phyloP scores from a whole-genome alignment of 73 alveolate species.

The Diophrys sp. region DNA sequence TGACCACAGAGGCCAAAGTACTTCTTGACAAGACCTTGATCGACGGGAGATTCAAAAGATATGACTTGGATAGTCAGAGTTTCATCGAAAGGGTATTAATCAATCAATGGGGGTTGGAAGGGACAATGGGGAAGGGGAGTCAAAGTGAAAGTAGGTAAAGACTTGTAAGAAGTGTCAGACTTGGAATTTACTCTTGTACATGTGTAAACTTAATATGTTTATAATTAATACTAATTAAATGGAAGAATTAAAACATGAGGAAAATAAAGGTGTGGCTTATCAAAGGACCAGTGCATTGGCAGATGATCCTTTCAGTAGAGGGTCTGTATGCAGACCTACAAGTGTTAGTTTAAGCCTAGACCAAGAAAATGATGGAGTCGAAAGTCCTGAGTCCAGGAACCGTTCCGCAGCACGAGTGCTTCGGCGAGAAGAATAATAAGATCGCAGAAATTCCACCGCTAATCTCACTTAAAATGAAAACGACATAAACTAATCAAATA shows the following conservation, averaged over 20 bases:
- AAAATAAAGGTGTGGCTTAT: too few relatives aligned
- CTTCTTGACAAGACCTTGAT: not conserved
- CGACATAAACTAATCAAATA: too few relatives aligned
- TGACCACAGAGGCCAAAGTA: not conserved
- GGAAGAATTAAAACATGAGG: too few relatives aligned
- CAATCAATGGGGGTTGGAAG: too few relatives aligned
- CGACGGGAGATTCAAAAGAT: not conserved
- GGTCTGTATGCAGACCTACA: too few relatives aligned
- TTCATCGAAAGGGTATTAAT: not conserved
- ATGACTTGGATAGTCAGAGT: not conserved
- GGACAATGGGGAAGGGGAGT: too few relatives aligned
- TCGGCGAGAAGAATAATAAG: not conserved
- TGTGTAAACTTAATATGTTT: too few relatives aligned
- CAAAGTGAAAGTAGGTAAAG: too few relatives aligned
- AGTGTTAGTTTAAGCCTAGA: not conserved
- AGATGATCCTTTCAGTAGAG: not conserved
- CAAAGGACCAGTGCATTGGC: not conserved
- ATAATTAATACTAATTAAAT: too few relatives aligned
- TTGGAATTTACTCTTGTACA: too few relatives aligned
- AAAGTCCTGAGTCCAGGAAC: not conserved
- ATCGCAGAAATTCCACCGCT: not conserved
- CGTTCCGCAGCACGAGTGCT: not conserved
- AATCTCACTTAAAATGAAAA: not conserved
- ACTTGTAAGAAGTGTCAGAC: too few relatives aligned
- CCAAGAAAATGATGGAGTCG: not conserved